Conservation (phyloP, 805 yeast species). For the Ogataea siamensis region DNA sequence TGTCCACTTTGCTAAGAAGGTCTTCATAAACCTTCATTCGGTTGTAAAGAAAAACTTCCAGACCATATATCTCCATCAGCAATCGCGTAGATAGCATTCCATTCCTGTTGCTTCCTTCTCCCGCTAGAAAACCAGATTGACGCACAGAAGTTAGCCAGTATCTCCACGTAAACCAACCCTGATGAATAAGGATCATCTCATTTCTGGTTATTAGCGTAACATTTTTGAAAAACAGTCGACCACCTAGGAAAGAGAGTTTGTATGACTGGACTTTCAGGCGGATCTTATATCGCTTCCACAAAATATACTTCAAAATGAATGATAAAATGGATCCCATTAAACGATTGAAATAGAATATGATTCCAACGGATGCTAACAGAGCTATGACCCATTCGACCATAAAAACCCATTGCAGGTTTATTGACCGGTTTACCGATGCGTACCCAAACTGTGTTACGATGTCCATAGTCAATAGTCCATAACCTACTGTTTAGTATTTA, state of each 20-base stretch:
- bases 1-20: conserved; percentile 39
- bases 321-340: conserved; percentile 62
- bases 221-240: conserved; percentile 76
- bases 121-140: conserved; percentile 35
- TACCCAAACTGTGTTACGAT: conserved; percentile 27
- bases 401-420: conserved; percentile 61
- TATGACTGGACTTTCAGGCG: conserved; percentile 69
- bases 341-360: conserved; percentile 76
- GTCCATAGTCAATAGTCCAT: conserved; percentile 21
- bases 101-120: conserved; percentile 35
- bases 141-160: conserved; percentile 70
- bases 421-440: conserved; percentile 28
- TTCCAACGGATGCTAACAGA: conserved; percentile 56
- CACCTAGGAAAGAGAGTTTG: conserved; percentile 77
- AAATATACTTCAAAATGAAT: conserved; percentile 43
- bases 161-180: conserved; percentile 82
- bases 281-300: conserved; percentile 64
- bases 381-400: conserved; percentile 79
- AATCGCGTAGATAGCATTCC: conserved; percentile 54
- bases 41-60: conserved; percentile 82
- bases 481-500: conserved; percentile 1
- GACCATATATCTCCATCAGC: conserved; percentile 62
- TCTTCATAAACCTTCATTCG: conserved; percentile 74
- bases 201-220: conserved; percentile 71
- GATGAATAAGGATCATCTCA: conserved; percentile 65